Conservation (phyloP, 2,329 filamentous ascomycete genomes). For the Xylariaceae sp. region DNA sequence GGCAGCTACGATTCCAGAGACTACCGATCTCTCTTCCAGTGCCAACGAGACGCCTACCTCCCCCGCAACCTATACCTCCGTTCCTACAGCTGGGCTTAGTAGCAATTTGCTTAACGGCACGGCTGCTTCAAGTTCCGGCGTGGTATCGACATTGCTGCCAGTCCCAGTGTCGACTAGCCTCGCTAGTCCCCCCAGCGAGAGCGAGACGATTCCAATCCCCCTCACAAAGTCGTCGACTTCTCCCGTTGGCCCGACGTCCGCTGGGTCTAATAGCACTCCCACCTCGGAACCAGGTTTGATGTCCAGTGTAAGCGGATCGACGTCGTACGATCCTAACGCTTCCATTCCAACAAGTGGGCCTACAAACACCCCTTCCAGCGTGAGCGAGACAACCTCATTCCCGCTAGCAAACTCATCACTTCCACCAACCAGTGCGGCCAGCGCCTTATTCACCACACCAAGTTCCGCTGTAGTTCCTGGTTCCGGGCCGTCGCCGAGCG, state of each 20-base stretch:
- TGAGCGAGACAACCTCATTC: conserved; percentile 9
- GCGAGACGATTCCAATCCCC: conserved; percentile 2
- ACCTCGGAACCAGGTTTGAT: neutral
- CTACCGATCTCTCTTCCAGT: neutral
- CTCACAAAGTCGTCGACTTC: conserved; percentile 9
- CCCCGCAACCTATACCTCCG: conserved; percentile 6
- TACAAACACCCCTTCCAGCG: conserved; percentile 8
- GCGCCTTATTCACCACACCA: neutral
- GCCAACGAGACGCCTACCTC: conserved; percentile 2
- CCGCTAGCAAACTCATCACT: conserved; percentile 9
- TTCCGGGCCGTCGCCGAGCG: neutral
- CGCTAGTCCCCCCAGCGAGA: neutral
- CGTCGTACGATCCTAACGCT: conserved; percentile 22
- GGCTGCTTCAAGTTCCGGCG: neutral
- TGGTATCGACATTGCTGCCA: neutral
- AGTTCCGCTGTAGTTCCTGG: neutral
- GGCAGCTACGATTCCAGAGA: neutral
- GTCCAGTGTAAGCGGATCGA: conserved; percentile 5
- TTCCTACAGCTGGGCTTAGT: neutral
- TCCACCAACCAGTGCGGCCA: neutral
- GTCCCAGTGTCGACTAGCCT: neutral
- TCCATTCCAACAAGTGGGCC: conserved; percentile 11
- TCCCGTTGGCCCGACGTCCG: neutral
- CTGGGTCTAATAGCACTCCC: neutral
- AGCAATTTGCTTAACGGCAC: conserved; percentile 4